Conservation (phyloP, 1,284 basidiomycete genomes). For the Ganoderma multipileum region DNA sequence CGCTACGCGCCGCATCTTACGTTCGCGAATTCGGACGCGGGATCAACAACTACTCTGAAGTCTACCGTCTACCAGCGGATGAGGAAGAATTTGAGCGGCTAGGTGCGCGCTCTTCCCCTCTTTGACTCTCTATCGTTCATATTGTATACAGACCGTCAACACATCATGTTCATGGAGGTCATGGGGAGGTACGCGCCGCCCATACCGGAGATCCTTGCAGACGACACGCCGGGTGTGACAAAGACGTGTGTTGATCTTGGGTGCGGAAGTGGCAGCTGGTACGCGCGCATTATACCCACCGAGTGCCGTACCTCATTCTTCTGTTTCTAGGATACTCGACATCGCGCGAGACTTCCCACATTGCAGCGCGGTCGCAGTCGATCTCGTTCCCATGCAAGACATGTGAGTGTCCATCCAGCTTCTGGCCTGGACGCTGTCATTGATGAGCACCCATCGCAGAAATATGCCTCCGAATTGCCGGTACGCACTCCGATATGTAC, state of each 20-base stretch:
- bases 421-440: background rate
- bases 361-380: constrained; percentile 72
- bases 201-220: constrained; percentile 60
- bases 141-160: constrained; percentile 62
- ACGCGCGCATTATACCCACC: constrained; percentile 33
- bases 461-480: constrained; percentile 74
- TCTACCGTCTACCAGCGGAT: constrained; percentile 79
- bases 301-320: constrained; percentile 10
- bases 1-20: constrained; percentile 63
- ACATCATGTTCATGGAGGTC: constrained; percentile 64
- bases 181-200: constrained; percentile 72
- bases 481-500: constrained; percentile 44
- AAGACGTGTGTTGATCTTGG: constrained; percentile 79
- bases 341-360: constrained; percentile 75
- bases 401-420: constrained; percentile 49
- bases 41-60: constrained; percentile 78
- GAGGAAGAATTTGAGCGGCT: constrained; percentile 75
- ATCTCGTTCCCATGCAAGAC: constrained; percentile 78
- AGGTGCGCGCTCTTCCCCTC: constrained; percentile 48
- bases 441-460: constrained; percentile 41
- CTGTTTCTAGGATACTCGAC: constrained; percentile 69
- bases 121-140: constrained; percentile 7
- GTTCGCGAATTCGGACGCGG: constrained; percentile 71
- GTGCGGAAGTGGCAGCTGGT: constrained; percentile 82
- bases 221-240: constrained; percentile 60